A percentile compares a stretch with the other conserved stretches of the same genome.
These are phyloP conservation scores for Endotrypanum monterogeii DNA, from an alignment of 208 protist species.

Conservation along the genomic window DNA sequence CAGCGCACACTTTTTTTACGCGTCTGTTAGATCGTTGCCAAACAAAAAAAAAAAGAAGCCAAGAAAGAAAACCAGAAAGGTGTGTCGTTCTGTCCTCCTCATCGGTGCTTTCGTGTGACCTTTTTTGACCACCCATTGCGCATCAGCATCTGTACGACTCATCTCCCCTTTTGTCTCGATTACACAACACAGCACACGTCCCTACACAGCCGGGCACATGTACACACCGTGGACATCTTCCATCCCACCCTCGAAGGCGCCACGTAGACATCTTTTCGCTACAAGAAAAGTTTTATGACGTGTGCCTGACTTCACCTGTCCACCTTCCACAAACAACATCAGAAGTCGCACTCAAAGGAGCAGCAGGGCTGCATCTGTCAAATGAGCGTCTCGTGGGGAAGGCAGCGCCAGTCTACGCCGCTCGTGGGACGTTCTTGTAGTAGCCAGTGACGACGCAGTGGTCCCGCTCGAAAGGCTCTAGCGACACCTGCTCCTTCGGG, in stretches of 20 bases:
- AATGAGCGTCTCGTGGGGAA: background rate
- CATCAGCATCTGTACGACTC: background rate
- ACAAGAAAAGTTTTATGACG: background rate
- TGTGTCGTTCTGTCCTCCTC: background rate
- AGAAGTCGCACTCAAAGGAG: background rate
- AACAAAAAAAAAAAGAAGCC: background rate
- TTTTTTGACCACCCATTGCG: background rate
- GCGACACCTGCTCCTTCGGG: constrained; percentile 97
- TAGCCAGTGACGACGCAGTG: constrained; percentile 97
- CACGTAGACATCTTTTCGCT: background rate
- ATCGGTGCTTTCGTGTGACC: background rate
- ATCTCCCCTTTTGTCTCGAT: background rate
- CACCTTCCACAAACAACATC: background rate
- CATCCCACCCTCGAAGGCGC: background rate
- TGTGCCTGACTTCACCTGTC: background rate
- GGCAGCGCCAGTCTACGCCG: constrained; percentile 7
- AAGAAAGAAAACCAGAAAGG: background rate
- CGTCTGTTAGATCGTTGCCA: background rate
- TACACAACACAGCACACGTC: constrained; percentile 2
- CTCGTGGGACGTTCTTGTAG: constrained; percentile 79
- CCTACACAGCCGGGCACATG: background rate
- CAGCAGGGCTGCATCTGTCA: background rate
- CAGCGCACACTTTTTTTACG: background rate
- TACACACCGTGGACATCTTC: background rate
- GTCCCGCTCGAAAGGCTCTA: constrained; percentile 99